phyloP scores from a whole-genome alignment of 2,329 filamentous ascomycete species.

The Colletotrichum karsti region DNA sequence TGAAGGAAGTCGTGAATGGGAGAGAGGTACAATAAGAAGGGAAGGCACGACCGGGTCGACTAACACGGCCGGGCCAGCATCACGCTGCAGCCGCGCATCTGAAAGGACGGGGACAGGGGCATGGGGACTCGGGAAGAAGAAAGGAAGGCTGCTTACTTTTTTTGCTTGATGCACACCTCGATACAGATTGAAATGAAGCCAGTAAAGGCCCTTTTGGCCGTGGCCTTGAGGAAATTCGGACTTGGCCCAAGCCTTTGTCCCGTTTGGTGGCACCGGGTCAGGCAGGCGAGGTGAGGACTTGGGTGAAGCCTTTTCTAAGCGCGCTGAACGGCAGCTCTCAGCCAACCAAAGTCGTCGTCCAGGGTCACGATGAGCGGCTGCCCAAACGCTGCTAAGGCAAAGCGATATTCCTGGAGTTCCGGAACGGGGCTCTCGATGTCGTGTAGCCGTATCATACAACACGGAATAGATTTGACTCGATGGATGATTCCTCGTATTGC shows the following conservation, averaged over 20 bases:
- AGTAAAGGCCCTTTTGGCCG: conserved; percentile 18
- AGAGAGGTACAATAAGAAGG: conserved; percentile 24
- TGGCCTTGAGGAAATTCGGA: conserved; percentile 25
- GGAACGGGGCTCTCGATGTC: neutral
- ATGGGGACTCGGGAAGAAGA: neutral
- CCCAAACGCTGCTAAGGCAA: conserved; percentile 31
- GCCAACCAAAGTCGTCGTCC: conserved; percentile 29
- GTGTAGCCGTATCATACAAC: conserved; percentile 5
- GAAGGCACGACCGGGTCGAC: conserved; percentile 2
- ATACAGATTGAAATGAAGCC: conserved; percentile 1
- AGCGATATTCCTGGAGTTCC: conserved; percentile 17
- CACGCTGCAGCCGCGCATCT: conserved; percentile 17
- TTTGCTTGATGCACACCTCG: conserved; percentile 28
- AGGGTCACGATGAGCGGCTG: conserved; percentile 29
- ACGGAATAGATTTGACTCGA: neutral
- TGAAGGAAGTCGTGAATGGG: conserved; percentile 8
- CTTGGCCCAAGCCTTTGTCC: conserved; percentile 15
- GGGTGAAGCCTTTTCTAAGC: conserved; percentile 22
- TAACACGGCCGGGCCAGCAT: conserved; percentile 9
- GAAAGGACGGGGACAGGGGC: neutral
- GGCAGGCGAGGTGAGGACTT: conserved; percentile 7
- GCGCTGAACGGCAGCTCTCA: conserved; percentile 30
- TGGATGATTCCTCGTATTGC: conserved; percentile 2
- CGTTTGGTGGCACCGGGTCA: conserved; percentile 21
- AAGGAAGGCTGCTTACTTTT: conserved; percentile 26